Percentiles rank a stretch among this genome's conserved stretches.
Evolutionary conservation across 768 basidiomycete species (phyloP).

Genomic region (Tephrocybe sp.): DNA sequence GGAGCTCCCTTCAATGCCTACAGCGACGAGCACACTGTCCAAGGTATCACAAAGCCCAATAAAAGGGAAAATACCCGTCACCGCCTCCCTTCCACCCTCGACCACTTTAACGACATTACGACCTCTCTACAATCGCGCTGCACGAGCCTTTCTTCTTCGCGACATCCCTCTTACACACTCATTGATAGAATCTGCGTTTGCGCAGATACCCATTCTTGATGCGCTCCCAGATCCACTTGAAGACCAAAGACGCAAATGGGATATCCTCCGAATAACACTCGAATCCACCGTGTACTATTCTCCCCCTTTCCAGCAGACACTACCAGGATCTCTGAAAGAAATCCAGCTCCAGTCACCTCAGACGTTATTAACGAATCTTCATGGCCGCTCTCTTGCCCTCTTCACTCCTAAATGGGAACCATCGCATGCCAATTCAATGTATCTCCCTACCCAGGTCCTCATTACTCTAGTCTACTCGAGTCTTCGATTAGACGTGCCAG

Average conservation of each 20-base stretch:
- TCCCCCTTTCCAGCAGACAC: slow-evolving; percentile 38
- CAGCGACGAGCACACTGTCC: slow-evolving; percentile 43
- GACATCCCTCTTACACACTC: slow-evolving; percentile 65
- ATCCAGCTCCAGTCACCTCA: slow-evolving; percentile 58
- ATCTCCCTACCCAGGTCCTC: slow-evolving; percentile 68
- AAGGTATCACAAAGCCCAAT: slow-evolving; percentile 30
- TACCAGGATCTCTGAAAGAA: slow-evolving; percentile 52
- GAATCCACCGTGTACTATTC: slow-evolving; percentile 72
- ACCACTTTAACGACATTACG: slow-evolving; percentile 52
- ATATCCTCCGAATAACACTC: slow-evolving; percentile 80
- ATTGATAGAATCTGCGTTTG: slow-evolving; percentile 66
- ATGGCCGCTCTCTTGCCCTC: slow-evolving; percentile 62
- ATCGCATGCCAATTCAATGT: slow-evolving; percentile 42
- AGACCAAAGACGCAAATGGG: slow-evolving; percentile 76
- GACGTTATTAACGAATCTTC: slow-evolving; percentile 50
- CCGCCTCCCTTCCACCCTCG: slow-evolving; percentile 15
- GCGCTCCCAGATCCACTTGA: slow-evolving; percentile 37
- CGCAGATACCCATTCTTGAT: slow-evolving; percentile 46
- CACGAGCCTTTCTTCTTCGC: slow-evolving; percentile 74
- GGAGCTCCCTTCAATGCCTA: slow-evolving; percentile 38
- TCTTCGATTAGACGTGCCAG: slow-evolving; percentile 61
- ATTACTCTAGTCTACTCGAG: slow-evolving; percentile 69
- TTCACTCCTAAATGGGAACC: slow-evolving; percentile 55
- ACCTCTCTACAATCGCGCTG: slow-evolving; percentile 73
- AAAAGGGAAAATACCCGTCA: slow-evolving; percentile 26